Base-by-base conservation (phyloP, 441 rosid species). In the Francoa sonchifolia region DNA sequence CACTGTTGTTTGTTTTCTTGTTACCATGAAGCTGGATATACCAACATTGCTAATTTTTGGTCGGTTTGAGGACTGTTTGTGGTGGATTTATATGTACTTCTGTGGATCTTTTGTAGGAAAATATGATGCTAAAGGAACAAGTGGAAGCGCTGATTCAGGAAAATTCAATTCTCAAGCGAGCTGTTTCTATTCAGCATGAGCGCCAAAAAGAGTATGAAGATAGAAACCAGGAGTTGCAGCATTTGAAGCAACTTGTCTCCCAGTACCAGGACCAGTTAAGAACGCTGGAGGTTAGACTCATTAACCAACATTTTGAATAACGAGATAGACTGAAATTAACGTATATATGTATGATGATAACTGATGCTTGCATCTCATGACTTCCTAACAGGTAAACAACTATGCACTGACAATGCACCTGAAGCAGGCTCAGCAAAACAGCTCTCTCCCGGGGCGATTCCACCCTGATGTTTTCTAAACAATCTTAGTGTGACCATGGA, bases 221-320 rank as follows among this genome's bases (percentile, higher is more conserved):
- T 44, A 69, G 58, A 61, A 65, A 54, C 42, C 78, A 74, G 52
- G 95, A 87, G 50, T 44, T 83, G 66, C 77, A 80, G 68, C 80
- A 72, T 48, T 48, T 83, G 64, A 76, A 73, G 64, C 93, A 80
- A 50, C 41, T 88, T 52, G 69, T 76, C 18, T 49, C 84, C 49
- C 93, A 76, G 51, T 74, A 78, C 62, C 93, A 81, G 65, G 95
- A 88, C 22, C 97, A 83, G 53, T 9, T 83, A 68, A 78, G 81
- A 63, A 76, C 83, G 20, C 70, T 87, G 27, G 94, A 83, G 95
- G 93, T 79, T 29, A 44, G 42, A 30, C 30, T 27, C 37, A 13
- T 39, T 21, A 50, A 36, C 31, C n/a, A n/a, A n/a, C n/a, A n/a
- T n/a, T n/a, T n/a, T n/a, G n/a, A n/a, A n/a, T n/a, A n/a, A n/a